Evolutionary conservation across 257 asterid genomes (phyloP).

Genomic region (Solanum ossicruentum): DNA sequence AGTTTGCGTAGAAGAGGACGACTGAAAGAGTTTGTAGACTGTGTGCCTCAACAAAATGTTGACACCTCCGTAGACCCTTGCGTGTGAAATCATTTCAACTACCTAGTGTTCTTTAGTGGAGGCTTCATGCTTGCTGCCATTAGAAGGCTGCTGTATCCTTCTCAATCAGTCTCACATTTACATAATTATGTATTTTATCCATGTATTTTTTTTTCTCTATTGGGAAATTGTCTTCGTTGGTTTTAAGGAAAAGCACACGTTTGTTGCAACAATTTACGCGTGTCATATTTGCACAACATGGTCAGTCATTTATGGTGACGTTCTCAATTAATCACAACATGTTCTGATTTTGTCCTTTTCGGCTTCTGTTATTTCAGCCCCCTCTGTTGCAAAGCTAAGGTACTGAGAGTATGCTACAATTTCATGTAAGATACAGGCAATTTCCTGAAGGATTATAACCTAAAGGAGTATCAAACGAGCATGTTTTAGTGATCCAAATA

Average conservation of each 20-base stretch:
- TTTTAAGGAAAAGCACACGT: background rate
- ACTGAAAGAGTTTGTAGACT: background rate
- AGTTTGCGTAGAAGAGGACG: constrained; percentile 1
- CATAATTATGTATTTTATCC: background rate
- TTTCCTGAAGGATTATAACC: background rate
- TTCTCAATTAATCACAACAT: background rate
- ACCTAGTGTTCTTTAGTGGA: constrained; percentile 3
- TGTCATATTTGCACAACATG: background rate
- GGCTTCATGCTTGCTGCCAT: background rate
- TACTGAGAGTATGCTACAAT: no score
- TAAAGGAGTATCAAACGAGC: background rate
- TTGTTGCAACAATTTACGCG: background rate
- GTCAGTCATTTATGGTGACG: background rate
- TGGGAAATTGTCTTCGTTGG: background rate
- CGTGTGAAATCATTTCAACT: constrained; percentile 7
- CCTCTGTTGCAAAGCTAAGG: no score
- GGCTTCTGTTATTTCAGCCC: no score
- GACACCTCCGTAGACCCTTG: constrained; percentile 5
- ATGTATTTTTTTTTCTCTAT: background rate
- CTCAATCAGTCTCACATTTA: background rate
- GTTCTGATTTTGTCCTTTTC: background rate
- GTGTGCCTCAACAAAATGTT: constrained; percentile 6
- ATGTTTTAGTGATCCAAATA: no score
- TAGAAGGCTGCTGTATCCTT: background rate
- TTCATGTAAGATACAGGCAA: background rate